Percentiles rank a stretch among this genome's conserved stretches.
Conservation (phyloP, 1,284 basidiomycete genomes). For the Ceratobasidium sp. region DNA sequence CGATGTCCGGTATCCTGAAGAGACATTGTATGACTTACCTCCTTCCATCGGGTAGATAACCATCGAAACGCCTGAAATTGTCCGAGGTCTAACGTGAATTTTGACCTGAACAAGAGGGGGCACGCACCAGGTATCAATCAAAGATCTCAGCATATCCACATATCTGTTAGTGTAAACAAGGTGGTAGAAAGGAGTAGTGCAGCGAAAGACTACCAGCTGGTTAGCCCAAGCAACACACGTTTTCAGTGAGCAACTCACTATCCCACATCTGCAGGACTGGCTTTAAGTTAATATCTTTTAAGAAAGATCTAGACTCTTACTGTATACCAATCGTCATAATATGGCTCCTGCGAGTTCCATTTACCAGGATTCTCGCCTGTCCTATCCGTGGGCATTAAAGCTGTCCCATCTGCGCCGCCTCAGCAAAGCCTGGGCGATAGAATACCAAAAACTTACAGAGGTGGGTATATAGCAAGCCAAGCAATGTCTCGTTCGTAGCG, state of each 20-base stretch:
- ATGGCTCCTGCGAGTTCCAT: constrained; percentile 34
- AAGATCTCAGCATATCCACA: constrained; percentile 33
- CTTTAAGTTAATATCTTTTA: background rate
- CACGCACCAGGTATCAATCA: constrained; percentile 34
- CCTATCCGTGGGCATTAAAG: constrained; percentile 35
- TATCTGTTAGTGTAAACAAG: constrained; percentile 33
- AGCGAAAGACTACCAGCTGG: constrained; percentile 14
- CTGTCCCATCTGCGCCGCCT: constrained; percentile 3
- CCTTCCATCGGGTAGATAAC: constrained; percentile 28
- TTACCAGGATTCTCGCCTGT: constrained; percentile 31
- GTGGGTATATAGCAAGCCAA: constrained; percentile 28
- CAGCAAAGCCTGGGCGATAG: background rate
- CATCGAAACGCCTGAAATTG: constrained; percentile 22
- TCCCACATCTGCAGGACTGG: constrained; percentile 25
- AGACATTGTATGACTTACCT: background rate
- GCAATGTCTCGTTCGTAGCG: constrained; percentile 18
- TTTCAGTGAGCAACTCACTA: constrained; percentile 5
- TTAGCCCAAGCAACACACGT: background rate
- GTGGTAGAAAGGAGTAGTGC: constrained; percentile 36
- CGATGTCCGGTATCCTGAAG: background rate
- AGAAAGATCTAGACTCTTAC: background rate
- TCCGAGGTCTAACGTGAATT: background rate
- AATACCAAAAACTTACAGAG: constrained; percentile 13
- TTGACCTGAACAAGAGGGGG: background rate
- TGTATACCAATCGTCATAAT: constrained; percentile 40